Evolutionary conservation across 306 rosid species (phyloP), one percentile per base, ranked within the genome.

Genomic region (Prunus mongolica): DNA sequence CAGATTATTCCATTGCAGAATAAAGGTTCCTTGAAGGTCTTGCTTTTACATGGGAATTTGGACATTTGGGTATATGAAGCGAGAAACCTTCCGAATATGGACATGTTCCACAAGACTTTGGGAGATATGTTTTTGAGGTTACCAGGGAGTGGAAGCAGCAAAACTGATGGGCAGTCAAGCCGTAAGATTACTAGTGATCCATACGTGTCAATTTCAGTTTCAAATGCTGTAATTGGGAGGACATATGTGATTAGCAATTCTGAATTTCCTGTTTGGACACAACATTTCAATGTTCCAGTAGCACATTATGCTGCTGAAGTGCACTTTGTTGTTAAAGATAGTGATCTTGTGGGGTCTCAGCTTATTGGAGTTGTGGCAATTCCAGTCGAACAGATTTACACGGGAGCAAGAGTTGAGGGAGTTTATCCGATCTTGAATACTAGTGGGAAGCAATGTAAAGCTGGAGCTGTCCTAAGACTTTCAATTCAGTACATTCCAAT

Each of bases 341-440:
- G 88, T 83, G 97, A 95, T 84, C 83, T 95, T n/a, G 97, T 95
- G 28, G 99, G 99, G 65, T 91, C 97, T 44, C 93, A 95, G 77
- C 85, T 82, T 71, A 92, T 95, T 71, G 99, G 99, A 47, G 15
- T 75, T 27, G 99, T 88, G 76, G 82, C 93, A 54, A 87, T 95
- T 87, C 93, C 97, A 10, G 93, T 83, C 12, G 97, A 95, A 63
- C 96, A 89, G 63, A 73, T 95, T 73, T 88, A 81, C 81, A 73
- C 80, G 0, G 97, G 97, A 76, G 89, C 65, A 74, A 83, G 30
- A 73, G 65, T 92, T 69, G 92, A 95, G 71, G 97, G 97, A 79
- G 80, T 84, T 60, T 95, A 84, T 80, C 97, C 97, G 8, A 70
- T 95, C 60, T 80, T 95, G 79, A 87, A 82, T 81, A 71, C 57